phyloP scores from a whole-genome alignment of 768 basidiomycete genomes.

The Gelatoporia subvermispora region DNA sequence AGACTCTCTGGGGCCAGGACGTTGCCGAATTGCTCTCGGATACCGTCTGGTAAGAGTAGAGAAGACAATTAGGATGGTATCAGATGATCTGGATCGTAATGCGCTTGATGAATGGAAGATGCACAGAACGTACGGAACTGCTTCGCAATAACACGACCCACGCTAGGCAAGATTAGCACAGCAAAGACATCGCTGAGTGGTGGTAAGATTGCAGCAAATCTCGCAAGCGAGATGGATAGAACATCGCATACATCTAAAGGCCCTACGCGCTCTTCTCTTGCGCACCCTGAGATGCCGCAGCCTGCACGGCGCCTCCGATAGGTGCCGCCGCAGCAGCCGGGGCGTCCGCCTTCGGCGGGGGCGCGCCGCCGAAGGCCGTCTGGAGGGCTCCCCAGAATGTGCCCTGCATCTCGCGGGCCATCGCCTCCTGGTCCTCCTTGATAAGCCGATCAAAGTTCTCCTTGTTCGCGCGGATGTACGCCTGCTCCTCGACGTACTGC shows the following conservation, averaged over 20 bases:
- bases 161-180: no score
- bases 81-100: no score
- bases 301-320: not conserved
- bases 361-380: conserved; percentile 10
- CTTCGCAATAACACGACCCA: no score
- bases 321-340: not conserved
- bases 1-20: conserved; percentile 20
- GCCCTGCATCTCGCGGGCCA: conserved; percentile 41
- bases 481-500: conserved; percentile 48
- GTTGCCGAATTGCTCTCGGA: conserved; percentile 15
- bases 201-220: no score
- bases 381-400: conserved; percentile 30
- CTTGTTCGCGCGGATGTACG: conserved; percentile 47
- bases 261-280: not conserved
- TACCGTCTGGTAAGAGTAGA: conserved; percentile 16
- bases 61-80: no score
- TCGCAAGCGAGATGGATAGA: no score
- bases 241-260: no score
- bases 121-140: no score
- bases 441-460: conserved; percentile 43
- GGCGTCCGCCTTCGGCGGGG: conserved; percentile 5
- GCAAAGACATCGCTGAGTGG: no score
- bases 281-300: not conserved
- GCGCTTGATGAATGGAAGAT: no score
- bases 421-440: conserved; percentile 47